Evolutionary conservation across 2,329 filamentous ascomycete species (phyloP), one percentile per base, ranked within the genome.

Genomic region (Sporothrix brunneoviolacea): DNA sequence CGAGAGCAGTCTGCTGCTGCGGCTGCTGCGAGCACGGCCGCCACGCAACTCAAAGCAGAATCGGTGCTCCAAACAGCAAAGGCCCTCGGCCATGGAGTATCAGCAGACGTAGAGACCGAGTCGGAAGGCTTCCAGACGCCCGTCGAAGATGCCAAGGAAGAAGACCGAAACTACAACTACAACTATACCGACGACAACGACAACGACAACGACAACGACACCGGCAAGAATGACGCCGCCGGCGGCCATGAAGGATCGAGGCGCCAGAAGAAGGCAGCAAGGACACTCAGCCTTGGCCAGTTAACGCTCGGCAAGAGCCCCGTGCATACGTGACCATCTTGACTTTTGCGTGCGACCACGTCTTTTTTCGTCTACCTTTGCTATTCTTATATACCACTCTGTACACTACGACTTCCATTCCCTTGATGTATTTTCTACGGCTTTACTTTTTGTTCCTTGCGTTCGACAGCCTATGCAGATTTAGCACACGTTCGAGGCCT

Each of bases 241-340:
- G n/a, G 6, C 7, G 21, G 7, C 19, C 12, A 40, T 1, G 21
- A 5, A 7, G 60, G 59, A 13, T 58, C 62, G n/a, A 58, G 64
- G 18, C 65, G 63, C 40, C 64, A 67, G 45, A 75, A 76, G 55
- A 79, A 70, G 61, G 79, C 82, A 1, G 79, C 79, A 19, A 77
- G 79, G 56, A 84, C 80, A 38, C 72, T 88, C 60, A 86, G 79
- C 24, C 69, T 85, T 10, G 79, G 79, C 53, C 78, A 80, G 60
- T 63, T 83, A 58, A 83, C 79, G 1, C 66, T 55, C 16, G 47
- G 56, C 36, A 59, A 57, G 45, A 52, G 44, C 9, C 43, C 53
- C 13, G 50, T 54, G 16, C 46, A 37, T 19, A 36, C 50, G 13
- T 57, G 22, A 50, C 2, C 4, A 8, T 44, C 32, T 21, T 16